Base-by-base conservation (phyloP, 129 eudicot genomes). In the Arctium minus region DNA sequence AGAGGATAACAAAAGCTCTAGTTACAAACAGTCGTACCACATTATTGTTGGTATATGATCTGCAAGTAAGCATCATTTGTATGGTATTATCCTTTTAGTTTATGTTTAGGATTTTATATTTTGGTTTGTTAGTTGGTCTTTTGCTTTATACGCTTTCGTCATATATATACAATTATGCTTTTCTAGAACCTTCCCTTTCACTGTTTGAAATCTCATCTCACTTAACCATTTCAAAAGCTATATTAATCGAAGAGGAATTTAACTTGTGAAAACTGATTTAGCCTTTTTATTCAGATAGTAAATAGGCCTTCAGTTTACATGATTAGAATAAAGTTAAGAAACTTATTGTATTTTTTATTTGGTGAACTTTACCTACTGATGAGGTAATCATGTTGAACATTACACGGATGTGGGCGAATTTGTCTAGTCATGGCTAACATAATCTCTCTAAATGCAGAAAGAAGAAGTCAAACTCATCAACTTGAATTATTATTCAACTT, bases 401-500 rank as follows among this genome's bases (percentile, higher is more conserved):
- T 77, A 31, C 72, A 37, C 40, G 65, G 17, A 32, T 15, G 36
- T 33, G 31, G 71, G 60, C 68, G 31, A 79, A 6, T 6, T 6
- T n/a, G 38, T 74, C 13, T 73, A 27, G 53, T 70, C 3, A 79
- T 53, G 38, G 15, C 73, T 81, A 76, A 80, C 84, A 35, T 65
- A 6, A 11, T 30, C 1, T 79, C 32, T 74, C 27, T 79, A 68
- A 81, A 44, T 88, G 91, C 96, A 96, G 99, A 96, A 79, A 91
- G 90, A 80, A 91, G 97, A 78, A 82, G 92, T 48, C 86, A 88
- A 53, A 96, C 87, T 80, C 73, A 86, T 80, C 95, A 90, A 80
- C 90, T 96, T 75, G 99, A 96, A 75, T 79, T 79, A 80, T 79
- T 96, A 86, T 89, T 92, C 88, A 89, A 85, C 77, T 91, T 86